A percentile compares a stretch with the other conserved stretches of the same genome.
Conservation (phyloP, 306 rosid genomes). For the Prunus salicina region DNA sequence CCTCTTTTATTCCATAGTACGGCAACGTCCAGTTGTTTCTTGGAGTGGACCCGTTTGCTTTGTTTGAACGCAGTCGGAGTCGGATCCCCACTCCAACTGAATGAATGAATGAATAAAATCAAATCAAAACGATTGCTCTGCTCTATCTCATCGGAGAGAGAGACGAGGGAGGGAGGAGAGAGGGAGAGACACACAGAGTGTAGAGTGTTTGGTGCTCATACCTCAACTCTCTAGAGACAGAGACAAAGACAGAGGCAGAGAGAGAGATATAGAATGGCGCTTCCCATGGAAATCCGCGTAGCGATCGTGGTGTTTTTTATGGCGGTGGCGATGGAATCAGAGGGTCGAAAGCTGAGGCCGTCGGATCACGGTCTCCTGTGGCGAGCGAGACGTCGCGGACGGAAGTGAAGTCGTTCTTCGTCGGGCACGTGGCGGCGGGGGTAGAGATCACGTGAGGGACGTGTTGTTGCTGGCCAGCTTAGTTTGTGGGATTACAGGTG, state of each 20-base stretch:
- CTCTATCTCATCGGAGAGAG: no score
- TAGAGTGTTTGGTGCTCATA: neutral
- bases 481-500: slow-evolving; percentile 76
- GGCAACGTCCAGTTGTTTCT: no score
- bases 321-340: slow-evolving; percentile 25
- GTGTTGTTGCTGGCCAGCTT: slow-evolving; percentile 61
- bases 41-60: no score
- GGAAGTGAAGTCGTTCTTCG: slow-evolving; percentile 69
- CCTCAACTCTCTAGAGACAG: neutral
- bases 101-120: no score
- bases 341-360: slow-evolving; percentile 60
- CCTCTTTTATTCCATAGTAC: no score
- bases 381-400: slow-evolving; percentile 32
- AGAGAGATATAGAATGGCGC: slow-evolving; percentile 5
- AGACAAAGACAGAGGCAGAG: neutral
- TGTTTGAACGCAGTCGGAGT: no score
- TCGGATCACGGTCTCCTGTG: slow-evolving; percentile 67
- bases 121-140: no score
- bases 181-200: no score
- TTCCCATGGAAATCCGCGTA: neutral
- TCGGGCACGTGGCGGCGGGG: neutral
- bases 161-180: no score
- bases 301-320: slow-evolving; percentile 3
- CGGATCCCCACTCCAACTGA: no score
- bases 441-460: slow-evolving; percentile 29